Conservation (phyloP, 2,329 filamentous ascomycete genomes). For the Penicillium sp. region DNA sequence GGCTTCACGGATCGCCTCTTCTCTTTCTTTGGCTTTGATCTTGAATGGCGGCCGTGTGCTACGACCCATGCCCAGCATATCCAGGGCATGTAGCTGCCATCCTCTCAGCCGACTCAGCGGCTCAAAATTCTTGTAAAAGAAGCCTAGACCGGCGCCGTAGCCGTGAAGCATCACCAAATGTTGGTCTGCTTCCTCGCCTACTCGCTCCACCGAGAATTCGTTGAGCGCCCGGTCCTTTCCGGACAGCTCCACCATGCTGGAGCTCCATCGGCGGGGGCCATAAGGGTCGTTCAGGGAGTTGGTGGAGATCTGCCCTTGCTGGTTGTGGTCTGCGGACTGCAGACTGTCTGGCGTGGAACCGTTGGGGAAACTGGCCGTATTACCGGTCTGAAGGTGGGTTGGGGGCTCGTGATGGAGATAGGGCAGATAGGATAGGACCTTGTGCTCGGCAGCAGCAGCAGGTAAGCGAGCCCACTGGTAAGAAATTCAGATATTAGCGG, state of each 20-base stretch:
- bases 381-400: constrained; percentile 69
- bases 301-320: constrained; percentile 53
- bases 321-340: constrained; percentile 44
- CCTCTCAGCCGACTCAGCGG: constrained; percentile 76
- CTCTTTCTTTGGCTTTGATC: constrained; percentile 79
- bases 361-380: constrained; percentile 37
- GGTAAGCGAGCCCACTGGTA: constrained; percentile 82
- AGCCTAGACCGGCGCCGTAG: constrained; percentile 93
- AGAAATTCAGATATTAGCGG: constrained; percentile 28
- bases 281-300: constrained; percentile 72
- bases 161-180: constrained; percentile 95
- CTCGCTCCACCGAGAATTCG: constrained; percentile 86
- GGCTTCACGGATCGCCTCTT: constrained; percentile 82
- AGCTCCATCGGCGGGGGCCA: constrained; percentile 84
- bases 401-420: constrained; percentile 73
- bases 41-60: constrained; percentile 83
- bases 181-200: constrained; percentile 79
- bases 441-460: constrained; percentile 82
- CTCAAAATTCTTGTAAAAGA: constrained; percentile 99
- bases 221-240: constrained; percentile 89
- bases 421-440: constrained; percentile 84
- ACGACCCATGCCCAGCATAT: constrained; percentile 93
- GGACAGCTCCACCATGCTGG: constrained; percentile 79
- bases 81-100: constrained; percentile 91
- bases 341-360: constrained; percentile 39